Evolutionary conservation across 768 basidiomycete genomes (phyloP).

Genomic region (Boletus subcaerulescens): DNA sequence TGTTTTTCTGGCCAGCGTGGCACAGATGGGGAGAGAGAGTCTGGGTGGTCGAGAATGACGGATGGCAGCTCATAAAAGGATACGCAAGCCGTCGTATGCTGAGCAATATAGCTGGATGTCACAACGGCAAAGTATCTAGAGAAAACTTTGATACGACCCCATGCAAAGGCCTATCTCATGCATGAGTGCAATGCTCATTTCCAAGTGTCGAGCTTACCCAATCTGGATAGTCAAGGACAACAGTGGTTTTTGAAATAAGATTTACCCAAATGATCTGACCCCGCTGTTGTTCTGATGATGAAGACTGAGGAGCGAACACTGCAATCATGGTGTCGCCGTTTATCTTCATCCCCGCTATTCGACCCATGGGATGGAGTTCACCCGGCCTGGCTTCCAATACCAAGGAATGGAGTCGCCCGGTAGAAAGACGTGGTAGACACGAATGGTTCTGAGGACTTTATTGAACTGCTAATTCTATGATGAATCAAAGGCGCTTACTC

Average conservation of each 20-base stretch:
- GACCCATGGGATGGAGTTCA: slow-evolving; percentile 17
- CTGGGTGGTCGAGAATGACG: slow-evolving; percentile 4
- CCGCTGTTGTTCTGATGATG: neutral
- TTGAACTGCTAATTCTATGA: neutral
- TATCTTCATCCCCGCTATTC: slow-evolving; percentile 19
- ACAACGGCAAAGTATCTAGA: slow-evolving; percentile 3
- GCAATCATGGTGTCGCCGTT: slow-evolving; percentile 20
- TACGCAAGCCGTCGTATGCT: slow-evolving; percentile 2
- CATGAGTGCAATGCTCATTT: neutral
- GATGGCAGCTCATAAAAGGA: slow-evolving; percentile 16
- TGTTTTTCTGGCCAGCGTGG: slow-evolving; percentile 17
- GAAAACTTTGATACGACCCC: slow-evolving; percentile 16
- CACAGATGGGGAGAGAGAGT: neutral
- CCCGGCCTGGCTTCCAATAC: slow-evolving; percentile 16
- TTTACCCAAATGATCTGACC: slow-evolving; percentile 20
- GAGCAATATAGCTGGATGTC: neutral
- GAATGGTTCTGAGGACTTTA: slow-evolving; percentile 19
- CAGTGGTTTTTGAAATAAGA: slow-evolving; percentile 10
- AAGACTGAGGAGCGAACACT: slow-evolving; percentile 8
- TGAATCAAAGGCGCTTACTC: slow-evolving; percentile 15
- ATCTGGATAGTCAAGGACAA: slow-evolving; percentile 13
- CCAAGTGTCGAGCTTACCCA: slow-evolving; percentile 12
- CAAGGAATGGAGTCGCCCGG: slow-evolving; percentile 6
- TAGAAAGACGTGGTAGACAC: slow-evolving; percentile 22
- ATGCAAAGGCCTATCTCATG: slow-evolving; percentile 6